These are phyloP conservation scores for Quercus phellos DNA, from an alignment of 331 rosid genomes.

Conservation along the genomic window DNA sequence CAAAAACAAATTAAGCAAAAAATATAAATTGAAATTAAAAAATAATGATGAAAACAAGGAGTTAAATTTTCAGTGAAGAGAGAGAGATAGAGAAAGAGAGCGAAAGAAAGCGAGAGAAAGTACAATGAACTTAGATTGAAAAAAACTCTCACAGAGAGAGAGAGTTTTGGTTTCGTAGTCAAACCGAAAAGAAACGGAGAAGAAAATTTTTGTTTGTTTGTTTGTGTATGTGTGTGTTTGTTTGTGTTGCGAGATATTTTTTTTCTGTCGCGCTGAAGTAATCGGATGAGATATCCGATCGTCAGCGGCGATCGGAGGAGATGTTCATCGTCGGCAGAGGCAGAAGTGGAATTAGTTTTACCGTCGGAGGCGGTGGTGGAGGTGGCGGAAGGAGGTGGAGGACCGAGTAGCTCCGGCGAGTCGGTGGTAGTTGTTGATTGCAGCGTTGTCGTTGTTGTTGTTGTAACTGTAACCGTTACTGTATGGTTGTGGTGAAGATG, in stretches of 20 bases:
- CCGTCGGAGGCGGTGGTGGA: constrained; percentile 8
- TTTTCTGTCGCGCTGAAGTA: background rate
- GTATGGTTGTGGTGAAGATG: constrained; percentile 35
- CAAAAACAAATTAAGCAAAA: background rate
- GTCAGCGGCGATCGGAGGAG: constrained; percentile 39
- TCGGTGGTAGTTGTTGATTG: background rate
- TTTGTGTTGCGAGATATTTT: background rate
- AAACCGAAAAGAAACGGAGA: constrained; percentile 9
- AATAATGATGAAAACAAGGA: background rate
- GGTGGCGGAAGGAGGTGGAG: constrained; percentile 15
- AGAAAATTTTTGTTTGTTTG: background rate
- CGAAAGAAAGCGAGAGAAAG: background rate
- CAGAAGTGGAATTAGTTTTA: background rate
- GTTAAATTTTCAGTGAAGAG: background rate
- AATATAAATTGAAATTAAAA: background rate
- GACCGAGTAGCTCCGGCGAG: constrained; percentile 17
- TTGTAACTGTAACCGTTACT: too few species aligned
- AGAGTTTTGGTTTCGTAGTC: constrained; percentile 9
- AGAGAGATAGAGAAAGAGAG: constrained; percentile 1
- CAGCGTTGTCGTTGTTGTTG: too few species aligned
- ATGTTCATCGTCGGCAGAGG: constrained; percentile 30
- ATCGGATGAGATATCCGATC: constrained; percentile 39
- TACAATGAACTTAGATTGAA: background rate
- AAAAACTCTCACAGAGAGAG: background rate
- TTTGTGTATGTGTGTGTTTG: background rate